Base-by-base conservation (phyloP, 495 filamentous ascomycete genomes). In the Aspergillus avenaceus region DNA sequence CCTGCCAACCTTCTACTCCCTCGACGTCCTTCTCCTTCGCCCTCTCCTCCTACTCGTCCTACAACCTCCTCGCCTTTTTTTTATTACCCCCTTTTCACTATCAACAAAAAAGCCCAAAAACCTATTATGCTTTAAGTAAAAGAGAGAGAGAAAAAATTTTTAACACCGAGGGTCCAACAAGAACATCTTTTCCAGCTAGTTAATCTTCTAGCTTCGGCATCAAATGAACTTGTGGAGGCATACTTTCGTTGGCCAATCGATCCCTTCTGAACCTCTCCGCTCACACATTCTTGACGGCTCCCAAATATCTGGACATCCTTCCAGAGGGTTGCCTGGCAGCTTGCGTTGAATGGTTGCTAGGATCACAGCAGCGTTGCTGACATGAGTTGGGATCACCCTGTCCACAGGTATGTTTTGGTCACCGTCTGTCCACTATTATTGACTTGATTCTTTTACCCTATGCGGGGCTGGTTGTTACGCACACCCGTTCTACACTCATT, bases 301-400 rank as follows among this genome's bases (percentile, higher is more conserved):
- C 46, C 49, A 49, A 54, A 49, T 49, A 59, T 56, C 51, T 53
- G 43, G 49, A 55, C 48, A 5, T 41, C 42, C 40, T 46, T 25
- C 48, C 34, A 53, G 51, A 61, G 54, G 61, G 65, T 71, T 69
- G 61, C 65, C 66, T 67, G 66, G 63, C 66, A 62, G 62, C 56
- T 69, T 52, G 53, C 60, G 51, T 65, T 70, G 59, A 59, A 72
- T 72, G 67, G 64, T 74, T 70, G 68, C 69, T 63, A 58, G 67
- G 67, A 61, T 56, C 51, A 59, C 54, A 58, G n/a, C n/a, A n/a
- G 50, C 58, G 61, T 69, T 71, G 69, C 70, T 69, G 71, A 70
- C 66, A 89, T 89, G 85, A 89, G 82, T 81, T 86, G 81, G 78
- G 84, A 88, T 76, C 78, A 83, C 66, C 77, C 74, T 64, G 77